Base-by-base conservation (phyloP, 192 early-diverging fungal species). In the Podochytrium sp. region DNA sequence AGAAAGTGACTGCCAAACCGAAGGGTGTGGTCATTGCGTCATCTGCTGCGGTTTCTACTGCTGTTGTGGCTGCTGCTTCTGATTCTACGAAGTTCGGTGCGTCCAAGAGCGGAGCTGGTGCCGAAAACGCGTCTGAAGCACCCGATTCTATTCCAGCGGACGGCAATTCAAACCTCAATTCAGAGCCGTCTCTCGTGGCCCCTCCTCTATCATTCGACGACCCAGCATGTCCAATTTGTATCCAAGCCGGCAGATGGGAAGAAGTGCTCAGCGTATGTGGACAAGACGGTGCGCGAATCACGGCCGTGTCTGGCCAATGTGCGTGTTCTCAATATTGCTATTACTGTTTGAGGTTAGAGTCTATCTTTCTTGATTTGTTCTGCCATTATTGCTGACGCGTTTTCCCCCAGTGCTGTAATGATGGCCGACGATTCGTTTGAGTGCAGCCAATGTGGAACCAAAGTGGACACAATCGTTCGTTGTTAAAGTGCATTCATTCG, bases 311-410 rank as follows among this genome's bases (percentile, higher is more conserved):
- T 27, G 20, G 25, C 14, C 18, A 29, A 20, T 71, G 69, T 38
- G n/a, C 4, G 29, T 71, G 69, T 33, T 71, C 2, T 32, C 18
- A 16, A 27, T 71, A 71, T 33, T 71, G 69, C 69, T 57, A 37
- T 10, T 71, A 71, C 32, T 71, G 69, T 33, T 29, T 71, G 34
- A 57, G 63, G 63, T 65, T n/a, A 62, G 29, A 29, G 14, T 62
- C 0, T 12, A 18, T 18, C 25, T 18, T 12, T 29, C 37, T 62
- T 39, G 12, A 37, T 38, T 39, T 38, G 37, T 29, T n/a, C 20
- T 20, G 30, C 14, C 12, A 49, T n/a, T 49, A n/a, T 49, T 12
- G 14, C 25, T 57, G 7, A 27, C 14, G 12, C 29, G 10, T 57
- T 23, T 27, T 29, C 7, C 12, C 29, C 10, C 55, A 57, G 43